Conservation (phyloP, 164 flowering plant species). For the Houttuynia cordata region DNA sequence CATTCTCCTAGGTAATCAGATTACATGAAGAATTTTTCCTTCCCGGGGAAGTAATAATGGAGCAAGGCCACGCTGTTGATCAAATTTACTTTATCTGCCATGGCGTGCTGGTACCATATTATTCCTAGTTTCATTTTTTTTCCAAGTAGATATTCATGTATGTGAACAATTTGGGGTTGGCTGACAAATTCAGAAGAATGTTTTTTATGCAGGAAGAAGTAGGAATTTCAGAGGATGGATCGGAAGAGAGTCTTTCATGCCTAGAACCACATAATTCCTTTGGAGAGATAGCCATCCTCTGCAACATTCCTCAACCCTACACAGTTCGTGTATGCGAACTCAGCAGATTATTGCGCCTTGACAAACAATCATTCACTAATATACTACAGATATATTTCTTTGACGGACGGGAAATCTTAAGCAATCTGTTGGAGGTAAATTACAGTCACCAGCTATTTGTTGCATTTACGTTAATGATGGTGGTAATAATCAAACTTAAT, state of each 20-base stretch:
- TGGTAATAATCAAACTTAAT: too few species aligned
- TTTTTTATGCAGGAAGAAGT: conserved; percentile 48
- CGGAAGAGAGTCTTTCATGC: conserved; percentile 38
- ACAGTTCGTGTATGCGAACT: conserved; percentile 76
- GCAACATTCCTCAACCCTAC: conserved; percentile 86
- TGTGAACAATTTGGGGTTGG: background rate
- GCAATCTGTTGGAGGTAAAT: conserved; percentile 72
- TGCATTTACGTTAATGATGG: too few species aligned
- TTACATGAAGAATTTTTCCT: conserved; percentile 80
- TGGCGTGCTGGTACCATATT: conserved; percentile 50
- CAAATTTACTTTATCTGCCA: conserved; percentile 76
- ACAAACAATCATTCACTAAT: conserved; percentile 62
- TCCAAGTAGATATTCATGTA: background rate
- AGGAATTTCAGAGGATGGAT: conserved; percentile 47
- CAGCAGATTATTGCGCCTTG: conserved; percentile 67
- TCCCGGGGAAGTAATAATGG: conserved; percentile 86
- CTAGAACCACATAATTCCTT: conserved; percentile 45
- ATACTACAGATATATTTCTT: conserved; percentile 60
- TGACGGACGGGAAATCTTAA: conserved; percentile 59
- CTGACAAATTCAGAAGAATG: background rate
- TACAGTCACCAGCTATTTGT: background rate
- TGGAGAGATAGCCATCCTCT: conserved; percentile 76
- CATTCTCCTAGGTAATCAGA: conserved; percentile 46
- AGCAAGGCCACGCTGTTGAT: conserved; percentile 70
- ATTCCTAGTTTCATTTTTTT: background rate